Base-by-base conservation (phyloP, 202 grass and related monocot genomes). In the Saccharum hybrid region DNA sequence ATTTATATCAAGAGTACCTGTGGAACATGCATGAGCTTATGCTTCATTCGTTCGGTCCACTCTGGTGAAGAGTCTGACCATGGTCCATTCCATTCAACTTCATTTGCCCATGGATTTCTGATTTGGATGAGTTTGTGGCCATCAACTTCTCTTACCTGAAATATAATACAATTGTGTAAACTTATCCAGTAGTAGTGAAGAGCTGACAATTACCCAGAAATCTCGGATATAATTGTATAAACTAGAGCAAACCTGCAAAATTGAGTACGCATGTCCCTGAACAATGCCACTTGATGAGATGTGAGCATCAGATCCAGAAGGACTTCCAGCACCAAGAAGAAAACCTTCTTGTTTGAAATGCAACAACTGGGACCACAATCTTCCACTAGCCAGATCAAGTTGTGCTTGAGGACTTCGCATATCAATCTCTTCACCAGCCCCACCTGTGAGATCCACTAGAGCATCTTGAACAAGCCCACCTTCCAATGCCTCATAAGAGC, bases 211-310 rank as follows among this genome's bases (percentile, higher is more conserved):
- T 82, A 30, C 14, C 52, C 19, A 26, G 54, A 75, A 75, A 56
- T 23, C 8, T 71, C 14, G 76, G 21, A 74, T 34, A 81, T 9
- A 76, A 74, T 77, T 22, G 63, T 49, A 81, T 16, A 72, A 74
- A 83, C 16, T 36, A 63, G 73, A 71, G 34, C 18, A 76, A 88
- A 98, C 96, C 96, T 98, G 96, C 86, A 96, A 94, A 91, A 98
- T 94, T 19, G 96, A 98, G 83, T 98, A 98, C 5, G 96, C 93
- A 92, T 98, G 96, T 42, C 96, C 96, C 76, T 98, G 96, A 82
- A 98, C 96, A 92, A 98, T 98, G 75, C 96, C 96, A 63, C 93
- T 98, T n/a, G 96, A 93, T 72, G 96, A 98, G 88, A 98, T 88
- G 78, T 96, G 93, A 60, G 92, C 93, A 73, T 98, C 96, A n/a